Evolutionary conservation across 2,329 filamentous ascomycete genomes (phyloP), one percentile per base, ranked within the genome.

Genomic region (Pseudonectria buxi): DNA sequence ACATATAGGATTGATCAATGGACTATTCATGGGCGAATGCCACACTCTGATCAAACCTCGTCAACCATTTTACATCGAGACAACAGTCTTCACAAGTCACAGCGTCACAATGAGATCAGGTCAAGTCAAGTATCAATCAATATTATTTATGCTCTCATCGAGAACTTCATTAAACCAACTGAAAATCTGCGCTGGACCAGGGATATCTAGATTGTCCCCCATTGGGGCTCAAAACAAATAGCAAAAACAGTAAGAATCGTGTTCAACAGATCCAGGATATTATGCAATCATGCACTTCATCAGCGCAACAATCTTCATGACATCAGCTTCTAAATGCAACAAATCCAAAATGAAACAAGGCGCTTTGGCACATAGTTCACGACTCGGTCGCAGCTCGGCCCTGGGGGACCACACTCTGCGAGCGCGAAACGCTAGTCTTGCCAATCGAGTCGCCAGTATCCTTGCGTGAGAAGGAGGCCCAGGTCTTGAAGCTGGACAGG

Each of bases 401-500:
- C 29, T 54, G 51, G 32, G 51, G 51, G 28, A 54, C 51, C n/a
- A 52, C 22, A 13, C 46, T 40, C 14, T 43, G 45, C 35, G 40
- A 45, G 12, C 52, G 44, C 30, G 49, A 51, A 10, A 35, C 39
- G 32, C 45, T 49, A 24, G 50, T 46, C 46, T 51, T 57, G 15
- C 49, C 46, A 7, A 51, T 33, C 2, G 61, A 62, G 32, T 64
- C 63, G 27, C 55, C 58, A 2, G 63, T 66, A 16, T 67, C 64
- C 39, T 58, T 65, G 36, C 63, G 58, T 4, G 60, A 61, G 28
- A 67, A 59, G 0, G 62, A 64, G 4, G 61, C 61, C 65, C 65
- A 68, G 11, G 63, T 65, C 57, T 64, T 65, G 44, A 76, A 64
- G 47, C 70, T 74, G 26, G 68, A 67, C 46, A 74, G 64, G 40